Evolutionary conservation across 2,329 filamentous ascomycete species (phyloP), one percentile per base, ranked within the genome.

Genomic region (Colletotrichum agaves): DNA sequence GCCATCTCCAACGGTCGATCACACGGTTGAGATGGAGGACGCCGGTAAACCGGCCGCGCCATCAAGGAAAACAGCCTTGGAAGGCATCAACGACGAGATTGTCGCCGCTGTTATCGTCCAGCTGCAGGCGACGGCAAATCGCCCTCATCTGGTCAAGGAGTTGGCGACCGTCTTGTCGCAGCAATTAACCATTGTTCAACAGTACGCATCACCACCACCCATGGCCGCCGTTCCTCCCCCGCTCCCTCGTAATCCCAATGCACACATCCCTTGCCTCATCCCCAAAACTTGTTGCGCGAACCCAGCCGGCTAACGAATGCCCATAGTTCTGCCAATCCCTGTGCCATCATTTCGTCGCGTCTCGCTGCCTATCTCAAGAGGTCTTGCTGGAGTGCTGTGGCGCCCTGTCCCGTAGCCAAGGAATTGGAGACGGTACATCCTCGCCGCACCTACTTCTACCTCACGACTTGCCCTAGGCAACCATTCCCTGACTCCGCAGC

Each of bases 61-160:
- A 13, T 17, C 17, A 23, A 21, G 17, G 19, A 39, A 46, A 21
- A 59, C 58, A 11, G 92, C 97, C 78, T 87, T 93, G 58, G 90
- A 94, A 71, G 88, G 89, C 43, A 94, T 98, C 80, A 93, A 94
- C 76, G 96, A 99, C 78, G 94, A 97, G 75, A 97, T 99, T 73
- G 95, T 99, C 58, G 91, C 97, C 76, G 93, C 90, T 15, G 93
- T 97, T 55, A 93, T 98, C 74, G 82, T 93, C 73, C 94, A 97
- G 80, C 84, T 99, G 63, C 91, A 97, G 78, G 91, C 91, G 77
- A 97, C 94, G 1, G 92, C 90, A 69, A 99, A 99, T 80, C 87
- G 94, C 62, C 96, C 96, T 63, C 95, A 98, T 80, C 85, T 98
- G 33, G 93, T 98, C 71, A 98, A 97, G 81, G 95, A 98, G 80